Conservation (phyloP, 1,139 yeast genomes). For the Saccharomyces hybrid region DNA sequence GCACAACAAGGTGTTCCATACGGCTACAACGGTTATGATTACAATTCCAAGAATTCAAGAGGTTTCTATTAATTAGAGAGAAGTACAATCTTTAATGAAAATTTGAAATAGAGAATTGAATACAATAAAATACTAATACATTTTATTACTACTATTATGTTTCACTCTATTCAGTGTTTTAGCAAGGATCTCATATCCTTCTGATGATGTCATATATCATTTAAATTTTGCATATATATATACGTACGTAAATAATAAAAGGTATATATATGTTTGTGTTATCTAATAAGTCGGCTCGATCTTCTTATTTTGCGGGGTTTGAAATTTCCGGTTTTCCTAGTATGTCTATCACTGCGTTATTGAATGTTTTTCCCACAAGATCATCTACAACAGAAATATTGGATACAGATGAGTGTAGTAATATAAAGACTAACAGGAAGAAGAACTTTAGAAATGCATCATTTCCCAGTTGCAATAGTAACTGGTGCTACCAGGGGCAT, state of each 20-base stretch:
- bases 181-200: constrained; percentile 3
- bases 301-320: background rate
- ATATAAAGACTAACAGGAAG: background rate
- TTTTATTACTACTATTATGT: background rate
- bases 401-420: background rate
- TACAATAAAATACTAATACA: background rate
- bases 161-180: background rate
- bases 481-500: constrained; percentile 89
- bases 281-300: constrained; percentile 1
- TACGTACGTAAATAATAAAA: constrained; percentile 8
- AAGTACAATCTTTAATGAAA: background rate
- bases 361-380: background rate
- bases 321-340: background rate
- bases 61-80: constrained; percentile 24
- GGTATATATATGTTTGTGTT: constrained; percentile 8
- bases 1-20: constrained; percentile 27
- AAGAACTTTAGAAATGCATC: background rate
- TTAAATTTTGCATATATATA: constrained; percentile 16
- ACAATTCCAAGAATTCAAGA: constrained; percentile 28
- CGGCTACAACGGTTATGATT: constrained; percentile 29
- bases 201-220: constrained; percentile 1
- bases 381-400: background rate
- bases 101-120: background rate
- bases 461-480: constrained; percentile 41
- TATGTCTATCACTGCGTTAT: background rate